A percentile compares a stretch with the other conserved stretches of the same genome.
These are phyloP conservation scores for Geotrichum restrictum DNA, from an alignment of 1,139 yeast species.

Conservation along the genomic window DNA sequence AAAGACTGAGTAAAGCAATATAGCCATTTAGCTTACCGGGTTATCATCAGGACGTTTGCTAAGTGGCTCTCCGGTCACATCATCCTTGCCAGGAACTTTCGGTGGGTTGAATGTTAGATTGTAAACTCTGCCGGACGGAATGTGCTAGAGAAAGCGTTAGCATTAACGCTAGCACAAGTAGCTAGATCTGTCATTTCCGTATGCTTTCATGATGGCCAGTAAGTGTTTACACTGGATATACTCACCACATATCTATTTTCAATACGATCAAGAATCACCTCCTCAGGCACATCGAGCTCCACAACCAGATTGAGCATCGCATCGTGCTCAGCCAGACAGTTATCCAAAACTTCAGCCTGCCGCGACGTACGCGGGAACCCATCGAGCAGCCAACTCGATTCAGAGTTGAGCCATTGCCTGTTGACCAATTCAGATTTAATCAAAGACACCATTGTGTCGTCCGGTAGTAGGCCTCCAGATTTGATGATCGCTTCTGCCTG, in stretches of 20 bases:
- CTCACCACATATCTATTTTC: constrained; percentile 69
- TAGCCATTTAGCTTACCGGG: constrained; percentile 31
- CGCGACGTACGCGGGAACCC: constrained; percentile 82
- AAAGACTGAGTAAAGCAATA: background rate
- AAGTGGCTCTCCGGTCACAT: constrained; percentile 82
- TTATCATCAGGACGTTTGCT: constrained; percentile 79
- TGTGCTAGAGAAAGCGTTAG: constrained; percentile 41
- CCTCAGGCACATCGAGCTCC: constrained; percentile 77
- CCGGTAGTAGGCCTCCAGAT: constrained; percentile 71
- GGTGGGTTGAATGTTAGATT: constrained; percentile 88
- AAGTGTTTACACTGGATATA: constrained; percentile 2
- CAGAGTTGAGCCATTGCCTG: constrained; percentile 46
- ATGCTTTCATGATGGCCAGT: background rate
- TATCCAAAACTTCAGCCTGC: constrained; percentile 64
- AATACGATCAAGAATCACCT: constrained; percentile 71
- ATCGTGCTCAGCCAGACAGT: constrained; percentile 41
- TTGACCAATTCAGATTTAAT: constrained; percentile 49
- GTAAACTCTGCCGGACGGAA: constrained; percentile 80
- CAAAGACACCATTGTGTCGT: constrained; percentile 57
- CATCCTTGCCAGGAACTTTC: constrained; percentile 72
- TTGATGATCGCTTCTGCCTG: constrained; percentile 56
- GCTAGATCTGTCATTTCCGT: background rate
- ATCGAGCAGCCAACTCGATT: constrained; percentile 70
- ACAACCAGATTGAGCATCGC: constrained; percentile 66
- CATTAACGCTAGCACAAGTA: too few relatives aligned